These are phyloP conservation scores for Cystofilobasidium bisporidii DNA, from an alignment of 768 basidiomycete species.

Conservation along the genomic window DNA sequence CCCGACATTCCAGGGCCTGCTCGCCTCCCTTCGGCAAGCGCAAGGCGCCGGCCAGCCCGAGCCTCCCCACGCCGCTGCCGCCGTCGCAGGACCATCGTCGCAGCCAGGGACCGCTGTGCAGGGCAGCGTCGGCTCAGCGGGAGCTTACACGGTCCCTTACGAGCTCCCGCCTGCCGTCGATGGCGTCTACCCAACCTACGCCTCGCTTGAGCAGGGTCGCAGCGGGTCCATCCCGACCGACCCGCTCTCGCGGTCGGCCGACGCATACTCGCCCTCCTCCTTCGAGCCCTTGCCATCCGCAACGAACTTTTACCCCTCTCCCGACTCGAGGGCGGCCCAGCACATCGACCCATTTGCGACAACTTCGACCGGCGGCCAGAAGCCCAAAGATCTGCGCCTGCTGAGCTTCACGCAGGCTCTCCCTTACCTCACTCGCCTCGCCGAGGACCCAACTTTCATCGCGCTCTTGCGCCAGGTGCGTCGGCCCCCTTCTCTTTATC, in stretches of 20 bases:
- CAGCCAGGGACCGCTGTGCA: neutral
- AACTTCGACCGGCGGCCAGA: neutral
- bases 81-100: neutral
- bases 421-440: neutral
- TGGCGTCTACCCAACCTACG: neutral
- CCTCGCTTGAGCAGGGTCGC: slow-evolving; percentile 1
- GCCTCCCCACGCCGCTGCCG: neutral
- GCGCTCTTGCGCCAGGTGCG: neutral
- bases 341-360: neutral
- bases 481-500: neutral
- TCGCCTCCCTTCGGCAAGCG: neutral
- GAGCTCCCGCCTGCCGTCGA: neutral
- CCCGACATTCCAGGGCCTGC: neutral
- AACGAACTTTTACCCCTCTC: too few species aligned
- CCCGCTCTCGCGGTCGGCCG: neutral
- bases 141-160: neutral
- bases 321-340: too few species aligned
- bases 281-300: too few species aligned
- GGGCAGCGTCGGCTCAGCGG: neutral
- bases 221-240: neutral
- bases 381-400: neutral
- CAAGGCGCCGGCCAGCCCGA: neutral
- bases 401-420: neutral
- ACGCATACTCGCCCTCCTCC: slow-evolving; percentile 1
- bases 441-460: neutral